Evolutionary conservation across 2,329 filamentous ascomycete genomes (phyloP).

Genomic region (Ophiocordyceps camponoti-leonardi): DNA sequence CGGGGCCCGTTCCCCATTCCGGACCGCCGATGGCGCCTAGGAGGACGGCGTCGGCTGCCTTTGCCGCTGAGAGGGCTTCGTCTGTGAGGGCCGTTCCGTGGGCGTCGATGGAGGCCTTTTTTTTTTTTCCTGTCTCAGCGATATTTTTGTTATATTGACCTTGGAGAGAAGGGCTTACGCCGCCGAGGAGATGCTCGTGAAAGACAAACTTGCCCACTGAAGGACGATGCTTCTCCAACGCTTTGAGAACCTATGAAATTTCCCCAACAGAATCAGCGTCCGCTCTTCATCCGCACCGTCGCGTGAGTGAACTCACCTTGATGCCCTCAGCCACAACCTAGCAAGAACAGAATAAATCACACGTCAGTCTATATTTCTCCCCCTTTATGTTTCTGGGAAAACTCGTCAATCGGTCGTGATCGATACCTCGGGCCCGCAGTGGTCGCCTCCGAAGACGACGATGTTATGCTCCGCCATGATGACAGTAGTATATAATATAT

Average conservation of each 20-base stretch:
- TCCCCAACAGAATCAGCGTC: no score
- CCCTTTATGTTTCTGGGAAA: no score
- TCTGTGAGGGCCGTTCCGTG: conserved; percentile 66
- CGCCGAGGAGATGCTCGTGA: conserved; percentile 76
- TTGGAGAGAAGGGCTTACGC: conserved; percentile 49
- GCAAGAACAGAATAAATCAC: not conserved
- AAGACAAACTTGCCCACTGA: conserved; percentile 69
- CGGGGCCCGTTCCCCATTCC: conserved; percentile 78
- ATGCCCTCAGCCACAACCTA: conserved; percentile 67
- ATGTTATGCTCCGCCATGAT: conserved; percentile 66
- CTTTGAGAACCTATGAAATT: conserved; percentile 52
- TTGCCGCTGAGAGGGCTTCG: conserved; percentile 65
- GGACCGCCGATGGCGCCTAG: conserved; percentile 93
- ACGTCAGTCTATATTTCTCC: no score
- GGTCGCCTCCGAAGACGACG: conserved; percentile 69
- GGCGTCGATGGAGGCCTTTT: conserved; percentile 72
- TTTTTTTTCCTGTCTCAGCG: not conserved
- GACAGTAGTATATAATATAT: no score
- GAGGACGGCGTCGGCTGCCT: conserved; percentile 74
- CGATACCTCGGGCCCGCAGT: conserved; percentile 63
- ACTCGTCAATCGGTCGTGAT: no score
- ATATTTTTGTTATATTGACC: no score
- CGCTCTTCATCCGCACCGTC: no score
- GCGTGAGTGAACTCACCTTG: no score
- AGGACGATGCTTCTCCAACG: conserved; percentile 55